Evolutionary conservation across 2,329 filamentous ascomycete genomes (phyloP).

Genomic region (Arthrobotrys entomopaga): DNA sequence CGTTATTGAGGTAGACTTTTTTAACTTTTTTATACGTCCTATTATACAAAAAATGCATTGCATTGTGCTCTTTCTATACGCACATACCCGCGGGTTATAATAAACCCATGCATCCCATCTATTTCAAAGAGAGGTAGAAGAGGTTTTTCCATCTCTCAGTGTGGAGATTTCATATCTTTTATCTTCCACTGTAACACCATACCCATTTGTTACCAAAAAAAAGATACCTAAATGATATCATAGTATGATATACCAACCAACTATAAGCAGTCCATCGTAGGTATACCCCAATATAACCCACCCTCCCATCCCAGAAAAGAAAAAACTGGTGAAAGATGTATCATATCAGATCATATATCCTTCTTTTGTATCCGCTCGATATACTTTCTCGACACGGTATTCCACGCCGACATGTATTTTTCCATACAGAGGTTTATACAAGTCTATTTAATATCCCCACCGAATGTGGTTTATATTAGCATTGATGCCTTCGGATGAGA

Average conservation of each 20-base stretch:
- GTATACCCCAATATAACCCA: not conserved
- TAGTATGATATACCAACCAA: no score
- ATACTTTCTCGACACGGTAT: constrained; percentile 76
- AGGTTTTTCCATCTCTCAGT: not conserved
- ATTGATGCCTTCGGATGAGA: not conserved
- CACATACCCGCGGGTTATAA: no score
- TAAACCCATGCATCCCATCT: no score
- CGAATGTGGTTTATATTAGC: not conserved
- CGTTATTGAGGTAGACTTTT: not conserved
- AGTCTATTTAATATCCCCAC: constrained; percentile 61
- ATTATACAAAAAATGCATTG: constrained; percentile 33
- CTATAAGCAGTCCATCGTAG: no score
- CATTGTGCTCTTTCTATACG: no score
- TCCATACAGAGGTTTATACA: constrained; percentile 83
- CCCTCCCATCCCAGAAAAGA: not conserved
- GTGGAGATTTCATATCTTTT: no score
- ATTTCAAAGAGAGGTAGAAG: no score
- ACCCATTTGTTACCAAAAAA: no score
- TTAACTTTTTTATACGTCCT: constrained; percentile 7
- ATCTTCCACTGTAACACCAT: not conserved
- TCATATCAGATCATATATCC: constrained; percentile 22
- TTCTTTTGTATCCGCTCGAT: constrained; percentile 71
- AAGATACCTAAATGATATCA: no score
- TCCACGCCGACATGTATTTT: constrained; percentile 85
- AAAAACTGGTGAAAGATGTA: not conserved